phyloP scores from a whole-genome alignment of 148 eudicot species.

The Cornus suecica region DNA sequence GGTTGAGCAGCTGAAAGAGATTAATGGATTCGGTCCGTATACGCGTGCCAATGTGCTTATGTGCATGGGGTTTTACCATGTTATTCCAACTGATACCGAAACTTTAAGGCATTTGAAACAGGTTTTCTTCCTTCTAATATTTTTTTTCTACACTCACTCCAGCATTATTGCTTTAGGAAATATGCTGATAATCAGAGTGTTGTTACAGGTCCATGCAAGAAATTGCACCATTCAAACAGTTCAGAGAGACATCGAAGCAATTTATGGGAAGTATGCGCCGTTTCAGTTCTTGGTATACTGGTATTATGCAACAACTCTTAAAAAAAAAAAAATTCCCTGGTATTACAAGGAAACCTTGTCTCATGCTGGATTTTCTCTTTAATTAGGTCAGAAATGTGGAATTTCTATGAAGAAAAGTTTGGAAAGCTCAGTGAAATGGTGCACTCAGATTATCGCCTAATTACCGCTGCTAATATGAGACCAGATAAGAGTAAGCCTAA shows the following conservation, averaged over 20 bases:
- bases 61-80: slow-evolving; percentile 85
- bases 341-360: neutral
- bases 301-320: slow-evolving; percentile 22
- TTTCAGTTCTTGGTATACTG: slow-evolving; percentile 84
- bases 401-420: slow-evolving; percentile 61
- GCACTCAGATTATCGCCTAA: slow-evolving; percentile 41
- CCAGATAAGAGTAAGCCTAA: slow-evolving; percentile 6
- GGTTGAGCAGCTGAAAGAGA: slow-evolving; percentile 54
- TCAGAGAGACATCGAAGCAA: slow-evolving; percentile 44
- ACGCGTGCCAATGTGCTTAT: slow-evolving; percentile 77
- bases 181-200: neutral
- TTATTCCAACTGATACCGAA: slow-evolving; percentile 77
- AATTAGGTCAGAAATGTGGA: slow-evolving; percentile 76
- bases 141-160: neutral
- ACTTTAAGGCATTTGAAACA: slow-evolving; percentile 76
- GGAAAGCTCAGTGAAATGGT: slow-evolving; percentile 54
- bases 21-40: slow-evolving; percentile 76
- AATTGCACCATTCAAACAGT: slow-evolving; percentile 41
- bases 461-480: slow-evolving; percentile 80
- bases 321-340: neutral
- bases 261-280: slow-evolving; percentile 65
- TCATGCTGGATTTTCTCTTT: neutral
- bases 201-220: slow-evolving; percentile 61
- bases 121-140: slow-evolving; percentile 21
- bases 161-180: too few relatives aligned